These are phyloP conservation scores for Hyphopichia buzzinii DNA, from an alignment of 1,139 yeast species.

Conservation along the genomic window DNA sequence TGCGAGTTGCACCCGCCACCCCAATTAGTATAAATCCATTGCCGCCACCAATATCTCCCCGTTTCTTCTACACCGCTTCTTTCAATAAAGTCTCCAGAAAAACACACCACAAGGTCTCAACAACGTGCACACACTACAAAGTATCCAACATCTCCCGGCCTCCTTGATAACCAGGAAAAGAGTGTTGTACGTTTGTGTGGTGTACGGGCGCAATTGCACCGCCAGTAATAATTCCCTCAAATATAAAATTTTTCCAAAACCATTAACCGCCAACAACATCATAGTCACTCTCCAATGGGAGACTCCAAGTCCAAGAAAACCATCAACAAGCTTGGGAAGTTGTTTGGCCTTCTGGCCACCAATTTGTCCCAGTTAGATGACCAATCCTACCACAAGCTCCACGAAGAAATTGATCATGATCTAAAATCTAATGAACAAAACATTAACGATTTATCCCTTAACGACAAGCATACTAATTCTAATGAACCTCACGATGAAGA, in stretches of 20 bases:
- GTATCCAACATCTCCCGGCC: no score
- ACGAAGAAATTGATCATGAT: background rate
- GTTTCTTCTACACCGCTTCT: no score
- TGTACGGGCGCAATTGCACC: no score
- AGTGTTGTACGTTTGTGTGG: no score
- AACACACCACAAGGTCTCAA: no score
- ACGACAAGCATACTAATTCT: background rate
- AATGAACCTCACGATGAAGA: conserved; percentile 11
- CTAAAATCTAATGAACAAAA: background rate
- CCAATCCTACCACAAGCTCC: background rate
- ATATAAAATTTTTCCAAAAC: background rate
- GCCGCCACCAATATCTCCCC: no score
- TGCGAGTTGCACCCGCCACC: no score
- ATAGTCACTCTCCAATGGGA: conserved; percentile 17
- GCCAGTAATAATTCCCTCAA: background rate
- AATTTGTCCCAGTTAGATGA: conserved; percentile 16
- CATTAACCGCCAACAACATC: background rate
- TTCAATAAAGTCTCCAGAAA: no score
- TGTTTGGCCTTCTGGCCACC: conserved; percentile 32
- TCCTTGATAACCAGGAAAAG: no score
- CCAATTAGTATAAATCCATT: no score
- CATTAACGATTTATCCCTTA: background rate
- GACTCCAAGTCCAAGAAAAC: conserved; percentile 30
- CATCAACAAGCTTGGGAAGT: conserved; percentile 30
- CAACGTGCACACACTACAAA: no score